Base-by-base conservation (phyloP, 306 rosid species). In the Glycyrrhiza uralensis region DNA sequence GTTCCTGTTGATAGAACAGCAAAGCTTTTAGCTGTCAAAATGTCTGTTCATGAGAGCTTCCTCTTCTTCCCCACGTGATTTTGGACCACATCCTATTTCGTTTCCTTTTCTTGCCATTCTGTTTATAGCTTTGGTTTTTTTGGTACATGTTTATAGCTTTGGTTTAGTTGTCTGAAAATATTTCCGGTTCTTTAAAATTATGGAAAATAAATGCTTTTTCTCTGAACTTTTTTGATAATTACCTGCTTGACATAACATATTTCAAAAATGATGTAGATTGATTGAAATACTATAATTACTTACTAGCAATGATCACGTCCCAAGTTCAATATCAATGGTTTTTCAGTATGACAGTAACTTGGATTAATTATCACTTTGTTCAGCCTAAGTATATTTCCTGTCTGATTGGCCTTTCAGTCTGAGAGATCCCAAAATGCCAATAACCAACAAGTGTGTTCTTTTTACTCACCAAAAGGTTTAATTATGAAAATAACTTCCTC, bases 11-110 rank as follows among this genome's bases (percentile, higher is more conserved):
- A 80, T 69, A 41, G 72, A 68, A 57, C 79, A 57, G 69, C 62
- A 73, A 73, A 35, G 57, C 69, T 65, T 81, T 79, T 84, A 78
- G 93, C 96, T 84, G 95, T 84, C 85, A 79, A 80, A 49, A 74
- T 81, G 83, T 84, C 78, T 72, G 73, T 55, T 79, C 73, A 8
- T 81, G 68, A 18, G 81, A 24, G 13, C 45, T 26, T 81, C 60
- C 28, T 63, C 49, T 70, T 67, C 87, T 76, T 54, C 82, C 82
- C 88, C 93, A 89, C 54, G 88, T 89, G 87, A 83, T 59, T n/a
- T 49, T 77, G 96, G 97, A 79, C 92, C 96, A 91, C 92, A 50
- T 36, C 11, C 61, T 51, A 65, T 2, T 45, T 29, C 38, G 42
- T 49, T 66, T 72, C 11, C 13, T 5, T 45, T 79, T 69, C 63